phyloP scores from a whole-genome alignment of 768 basidiomycete genomes.

The Hydnomerulius pinastri region DNA sequence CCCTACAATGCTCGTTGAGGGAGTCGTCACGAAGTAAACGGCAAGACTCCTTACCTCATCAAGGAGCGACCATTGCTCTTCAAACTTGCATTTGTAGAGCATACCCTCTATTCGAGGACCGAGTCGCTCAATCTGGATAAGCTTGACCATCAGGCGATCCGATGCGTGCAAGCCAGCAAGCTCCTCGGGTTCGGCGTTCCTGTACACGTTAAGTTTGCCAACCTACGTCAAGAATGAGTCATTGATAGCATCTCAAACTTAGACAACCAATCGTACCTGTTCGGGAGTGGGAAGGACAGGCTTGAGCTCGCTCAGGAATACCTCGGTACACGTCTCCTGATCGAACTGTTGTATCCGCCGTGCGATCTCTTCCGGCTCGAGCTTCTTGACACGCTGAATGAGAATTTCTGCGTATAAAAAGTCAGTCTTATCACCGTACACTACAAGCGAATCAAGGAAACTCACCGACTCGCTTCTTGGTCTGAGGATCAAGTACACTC shows the following conservation, averaged over 20 bases:
- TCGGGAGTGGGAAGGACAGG: constrained; percentile 89
- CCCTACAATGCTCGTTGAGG: constrained; percentile 48
- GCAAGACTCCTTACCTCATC: constrained; percentile 61
- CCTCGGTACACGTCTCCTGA: constrained; percentile 80
- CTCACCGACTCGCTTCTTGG: constrained; percentile 92
- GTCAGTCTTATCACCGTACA: not conserved
- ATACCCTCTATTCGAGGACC: constrained; percentile 91
- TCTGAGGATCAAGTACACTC: constrained; percentile 88
- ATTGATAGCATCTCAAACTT: not conserved
- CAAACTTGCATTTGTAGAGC: constrained; percentile 88
- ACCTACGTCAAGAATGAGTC: constrained; percentile 44
- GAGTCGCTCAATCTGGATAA: constrained; percentile 92
- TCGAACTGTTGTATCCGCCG: constrained; percentile 85
- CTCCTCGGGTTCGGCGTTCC: constrained; percentile 83
- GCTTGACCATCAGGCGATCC: constrained; percentile 94
- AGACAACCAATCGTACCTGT: constrained; percentile 50
- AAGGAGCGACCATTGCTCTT: constrained; percentile 79
- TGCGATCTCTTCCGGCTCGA: constrained; percentile 86
- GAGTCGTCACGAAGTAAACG: not conserved
- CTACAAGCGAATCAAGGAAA: constrained; percentile 11
- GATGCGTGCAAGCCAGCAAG: constrained; percentile 89
- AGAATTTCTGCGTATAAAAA: constrained; percentile 76
- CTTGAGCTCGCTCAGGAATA: constrained; percentile 87
- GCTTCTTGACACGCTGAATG: constrained; percentile 81
- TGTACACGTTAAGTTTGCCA: constrained; percentile 88